phyloP scores from a whole-genome alignment of 2,329 filamentous ascomycete species.

The Ceratocystis diversiconidia region DNA sequence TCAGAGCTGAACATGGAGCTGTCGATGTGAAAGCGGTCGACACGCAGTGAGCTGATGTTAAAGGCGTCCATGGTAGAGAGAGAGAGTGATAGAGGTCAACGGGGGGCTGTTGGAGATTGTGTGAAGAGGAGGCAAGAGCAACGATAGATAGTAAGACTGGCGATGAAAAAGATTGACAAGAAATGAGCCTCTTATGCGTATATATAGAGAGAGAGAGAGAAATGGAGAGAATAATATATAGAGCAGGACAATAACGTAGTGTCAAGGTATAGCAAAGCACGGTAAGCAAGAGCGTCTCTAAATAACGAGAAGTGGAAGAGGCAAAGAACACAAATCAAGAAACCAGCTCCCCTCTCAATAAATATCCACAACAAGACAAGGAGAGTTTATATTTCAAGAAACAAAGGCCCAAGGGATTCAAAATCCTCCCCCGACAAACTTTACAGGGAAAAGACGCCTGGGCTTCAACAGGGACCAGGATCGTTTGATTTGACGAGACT shows the following conservation, averaged over 20 bases:
- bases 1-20: constrained; percentile 24
- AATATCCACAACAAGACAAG: not conserved
- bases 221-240: not conserved
- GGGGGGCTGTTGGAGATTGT: not conserved
- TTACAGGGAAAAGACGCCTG: not conserved
- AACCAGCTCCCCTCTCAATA: not conserved
- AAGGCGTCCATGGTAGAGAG: constrained; percentile 8
- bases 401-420: not conserved
- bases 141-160: not conserved
- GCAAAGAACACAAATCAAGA: not conserved
- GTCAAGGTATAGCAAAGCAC: too few relatives aligned
- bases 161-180: not conserved
- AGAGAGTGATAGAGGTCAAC: not conserved
- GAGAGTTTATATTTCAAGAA: constrained; percentile 9
- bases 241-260: too few relatives aligned
- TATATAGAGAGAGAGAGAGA: not conserved
- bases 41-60: constrained; percentile 7
- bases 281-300: not conserved
- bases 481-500: not conserved
- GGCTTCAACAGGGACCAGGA: not conserved
- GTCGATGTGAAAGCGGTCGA: constrained; percentile 13
- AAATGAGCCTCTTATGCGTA: not conserved
- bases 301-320: not conserved
- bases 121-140: not conserved
- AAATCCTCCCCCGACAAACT: not conserved